These are phyloP conservation scores for Solanum pimpinellifolium DNA, from an alignment of 257 asterid genomes.

Conservation along the genomic window DNA sequence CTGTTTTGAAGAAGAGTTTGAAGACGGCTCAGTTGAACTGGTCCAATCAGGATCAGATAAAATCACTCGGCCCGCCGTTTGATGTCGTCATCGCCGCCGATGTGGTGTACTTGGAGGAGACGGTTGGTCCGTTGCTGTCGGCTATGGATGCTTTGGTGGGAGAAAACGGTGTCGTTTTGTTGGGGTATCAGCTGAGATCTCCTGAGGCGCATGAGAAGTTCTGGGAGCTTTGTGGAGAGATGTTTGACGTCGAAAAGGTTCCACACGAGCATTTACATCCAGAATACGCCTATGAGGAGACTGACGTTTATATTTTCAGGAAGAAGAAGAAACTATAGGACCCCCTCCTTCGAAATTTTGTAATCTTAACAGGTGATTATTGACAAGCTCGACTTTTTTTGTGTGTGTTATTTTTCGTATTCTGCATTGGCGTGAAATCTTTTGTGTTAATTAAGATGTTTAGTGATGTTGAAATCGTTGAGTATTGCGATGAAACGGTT, in stretches of 20 bases:
- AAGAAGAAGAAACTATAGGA: not conserved
- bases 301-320: slow-evolving; percentile 56
- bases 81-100: slow-evolving; percentile 79
- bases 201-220: slow-evolving; percentile 78
- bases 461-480: not conserved
- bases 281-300: slow-evolving; percentile 77
- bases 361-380: not conserved
- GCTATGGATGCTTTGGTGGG: slow-evolving; percentile 58
- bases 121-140: slow-evolving; percentile 56
- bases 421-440: not conserved
- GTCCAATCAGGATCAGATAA: slow-evolving; percentile 60
- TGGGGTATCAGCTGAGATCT: slow-evolving; percentile 83
- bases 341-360: not conserved
- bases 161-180: slow-evolving; percentile 70
- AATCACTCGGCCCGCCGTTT: slow-evolving; percentile 49
- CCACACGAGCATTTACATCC: slow-evolving; percentile 86
- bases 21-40: slow-evolving; percentile 66
- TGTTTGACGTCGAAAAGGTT: slow-evolving; percentile 60
- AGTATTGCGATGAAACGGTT: not conserved
- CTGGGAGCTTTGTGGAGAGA: slow-evolving; percentile 47
- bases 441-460: not conserved
- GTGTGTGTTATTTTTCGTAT: not conserved
- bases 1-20: slow-evolving; percentile 41
- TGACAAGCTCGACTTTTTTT: not conserved
- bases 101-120: slow-evolving; percentile 86